These are phyloP conservation scores for Scleroderma bovista DNA, from an alignment of 768 basidiomycete species.

Conservation along the genomic window DNA sequence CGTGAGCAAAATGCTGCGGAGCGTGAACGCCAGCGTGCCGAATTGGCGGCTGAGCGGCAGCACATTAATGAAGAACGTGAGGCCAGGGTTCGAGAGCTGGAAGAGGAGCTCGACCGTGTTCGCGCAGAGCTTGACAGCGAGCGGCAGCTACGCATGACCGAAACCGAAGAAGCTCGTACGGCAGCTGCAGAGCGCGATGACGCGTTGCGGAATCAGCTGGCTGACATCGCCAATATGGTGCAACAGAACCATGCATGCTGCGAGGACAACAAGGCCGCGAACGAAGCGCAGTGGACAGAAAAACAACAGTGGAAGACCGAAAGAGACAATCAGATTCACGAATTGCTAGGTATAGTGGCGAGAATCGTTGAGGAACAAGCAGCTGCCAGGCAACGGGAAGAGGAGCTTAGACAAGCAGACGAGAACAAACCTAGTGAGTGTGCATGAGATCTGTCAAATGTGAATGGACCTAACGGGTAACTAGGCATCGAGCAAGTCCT, in stretches of 20 bases:
- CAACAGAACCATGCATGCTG: conserved; percentile 60
- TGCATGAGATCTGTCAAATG: not conserved
- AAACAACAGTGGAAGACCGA: conserved; percentile 53
- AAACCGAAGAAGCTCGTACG: conserved; percentile 60
- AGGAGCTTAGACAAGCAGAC: conserved; percentile 48
- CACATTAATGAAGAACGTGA: conserved; percentile 46
- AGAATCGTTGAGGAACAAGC: conserved; percentile 53
- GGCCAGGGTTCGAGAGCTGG: conserved; percentile 51
- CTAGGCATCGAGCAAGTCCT: conserved; percentile 57
- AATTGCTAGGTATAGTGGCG: conserved; percentile 56
- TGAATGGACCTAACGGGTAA: conserved; percentile 10
- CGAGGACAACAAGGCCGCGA: conserved; percentile 51
- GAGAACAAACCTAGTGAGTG: conserved; percentile 53
- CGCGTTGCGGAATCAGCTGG: conserved; percentile 52
- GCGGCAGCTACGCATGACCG: conserved; percentile 47
- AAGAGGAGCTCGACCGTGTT: conserved; percentile 54
- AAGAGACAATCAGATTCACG: conserved; percentile 52
- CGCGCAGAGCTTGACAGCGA: conserved; percentile 62
- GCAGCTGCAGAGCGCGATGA: conserved; percentile 60
- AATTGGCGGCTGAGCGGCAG: conserved; percentile 44
- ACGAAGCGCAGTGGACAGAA: conserved; percentile 59
- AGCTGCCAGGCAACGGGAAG: conserved; percentile 43
- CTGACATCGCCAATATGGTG: conserved; percentile 68
- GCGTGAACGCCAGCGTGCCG: conserved; percentile 44
- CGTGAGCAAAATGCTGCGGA: conserved; percentile 51